Percentiles rank a stretch among this genome's conserved stretches.
These are phyloP conservation scores for Globisporangium paddicum DNA, from an alignment of 352 stramenopile genomes.

Conservation along the genomic window DNA sequence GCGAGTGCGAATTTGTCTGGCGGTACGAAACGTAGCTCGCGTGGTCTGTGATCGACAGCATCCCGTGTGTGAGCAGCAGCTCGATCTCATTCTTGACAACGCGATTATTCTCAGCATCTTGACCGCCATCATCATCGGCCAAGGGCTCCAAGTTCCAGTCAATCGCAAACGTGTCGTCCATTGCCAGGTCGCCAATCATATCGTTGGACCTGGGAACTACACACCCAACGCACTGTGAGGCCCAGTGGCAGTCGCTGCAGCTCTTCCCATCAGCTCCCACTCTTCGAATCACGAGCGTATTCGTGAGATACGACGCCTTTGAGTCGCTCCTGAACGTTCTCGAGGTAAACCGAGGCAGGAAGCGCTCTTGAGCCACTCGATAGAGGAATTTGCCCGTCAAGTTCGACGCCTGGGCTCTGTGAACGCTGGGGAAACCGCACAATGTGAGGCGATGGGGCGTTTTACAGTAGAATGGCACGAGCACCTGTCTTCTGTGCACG, in stretches of 20 bases:
- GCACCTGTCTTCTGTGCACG: slow-evolving; percentile 29
- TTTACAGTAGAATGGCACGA: slow-evolving; percentile 55
- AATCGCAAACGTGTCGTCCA: slow-evolving; percentile 60
- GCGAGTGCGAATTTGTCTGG: slow-evolving; percentile 19
- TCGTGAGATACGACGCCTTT: background rate
- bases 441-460: slow-evolving; percentile 28
- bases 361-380: slow-evolving; percentile 16
- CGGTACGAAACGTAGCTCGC: slow-evolving; percentile 32
- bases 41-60: slow-evolving; percentile 25
- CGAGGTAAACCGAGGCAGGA: slow-evolving; percentile 7
- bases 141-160: slow-evolving; percentile 39
- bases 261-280: slow-evolving; percentile 36
- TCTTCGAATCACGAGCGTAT: slow-evolving; percentile 38
- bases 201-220: slow-evolving; percentile 24
- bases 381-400: slow-evolving; percentile 33
- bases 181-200: slow-evolving; percentile 30
- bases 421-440: slow-evolving; percentile 36
- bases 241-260: slow-evolving; percentile 57
- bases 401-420: slow-evolving; percentile 9
- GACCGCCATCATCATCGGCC: background rate
- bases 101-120: background rate
- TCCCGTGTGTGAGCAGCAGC: slow-evolving; percentile 17
- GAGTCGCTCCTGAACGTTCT: background rate
- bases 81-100: slow-evolving; percentile 11
- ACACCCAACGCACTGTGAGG: slow-evolving; percentile 41